Conservation (phyloP, 2,329 filamentous ascomycete species). For the Pyrenophora teres region DNA sequence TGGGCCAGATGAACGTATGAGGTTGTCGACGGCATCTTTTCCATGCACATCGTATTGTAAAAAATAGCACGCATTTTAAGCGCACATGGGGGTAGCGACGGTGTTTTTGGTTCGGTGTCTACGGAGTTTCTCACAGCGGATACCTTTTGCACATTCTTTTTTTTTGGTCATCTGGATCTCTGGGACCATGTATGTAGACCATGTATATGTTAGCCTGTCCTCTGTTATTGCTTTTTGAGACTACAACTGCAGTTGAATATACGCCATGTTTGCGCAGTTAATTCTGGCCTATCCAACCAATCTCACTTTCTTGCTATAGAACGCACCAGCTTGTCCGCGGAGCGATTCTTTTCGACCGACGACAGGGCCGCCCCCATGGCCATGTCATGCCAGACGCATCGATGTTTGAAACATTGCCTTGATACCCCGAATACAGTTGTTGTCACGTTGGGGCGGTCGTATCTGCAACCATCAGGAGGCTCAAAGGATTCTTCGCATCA, state of each 20-base stretch:
- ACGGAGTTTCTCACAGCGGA: slow-evolving; percentile 8
- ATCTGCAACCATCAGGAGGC: neutral
- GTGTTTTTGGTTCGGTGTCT: slow-evolving; percentile 19
- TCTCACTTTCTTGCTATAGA: too few species aligned
- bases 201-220: neutral
- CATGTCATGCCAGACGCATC: too few species aligned
- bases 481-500: neutral
- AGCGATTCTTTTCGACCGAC: too few species aligned
- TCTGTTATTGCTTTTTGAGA: too few species aligned
- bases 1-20: slow-evolving; percentile 32
- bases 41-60: neutral
- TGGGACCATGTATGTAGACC: slow-evolving; percentile 5
- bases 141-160: slow-evolving; percentile 4
- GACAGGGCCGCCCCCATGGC: too few species aligned
- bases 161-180: neutral
- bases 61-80: slow-evolving; percentile 4
- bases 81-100: slow-evolving; percentile 10
- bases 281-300: too few species aligned
- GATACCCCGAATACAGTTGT: neutral
- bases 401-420: too few species aligned
- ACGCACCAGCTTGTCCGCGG: too few species aligned
- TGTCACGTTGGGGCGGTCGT: neutral
- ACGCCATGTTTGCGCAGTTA: too few species aligned
- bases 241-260: too few species aligned
- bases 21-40: neutral